phyloP scores from a whole-genome alignment of 345 rosid species.

The Cardiospermum halicacabum region DNA sequence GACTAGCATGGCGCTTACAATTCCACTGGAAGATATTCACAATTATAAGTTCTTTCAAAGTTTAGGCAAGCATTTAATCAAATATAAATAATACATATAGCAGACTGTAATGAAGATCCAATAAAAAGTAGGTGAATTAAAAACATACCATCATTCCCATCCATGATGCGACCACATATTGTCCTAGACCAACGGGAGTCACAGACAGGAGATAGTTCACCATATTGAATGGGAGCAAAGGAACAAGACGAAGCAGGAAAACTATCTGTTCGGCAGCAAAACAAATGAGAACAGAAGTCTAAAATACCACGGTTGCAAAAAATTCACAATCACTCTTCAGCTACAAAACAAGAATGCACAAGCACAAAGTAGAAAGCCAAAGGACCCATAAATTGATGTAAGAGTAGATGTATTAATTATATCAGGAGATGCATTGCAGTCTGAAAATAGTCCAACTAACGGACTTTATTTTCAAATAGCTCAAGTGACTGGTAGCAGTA shows the following conservation, averaged over 20 bases:
- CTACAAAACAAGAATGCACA: not conserved
- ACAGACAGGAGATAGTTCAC: slow-evolving; percentile 57
- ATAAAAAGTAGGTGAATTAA: not conserved
- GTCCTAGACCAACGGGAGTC: slow-evolving; percentile 46
- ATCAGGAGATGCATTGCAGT: not conserved
- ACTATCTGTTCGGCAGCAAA: slow-evolving; percentile 39
- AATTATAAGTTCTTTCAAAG: not conserved
- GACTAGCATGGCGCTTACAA: not conserved
- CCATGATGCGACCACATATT: slow-evolving; percentile 50
- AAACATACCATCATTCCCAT: slow-evolving; percentile 55
- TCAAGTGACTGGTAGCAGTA: no score
- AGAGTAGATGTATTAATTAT: not conserved
- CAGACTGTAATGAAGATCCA: not conserved
- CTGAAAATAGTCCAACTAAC: not conserved
- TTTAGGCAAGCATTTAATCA: not conserved
- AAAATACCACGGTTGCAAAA: not conserved
- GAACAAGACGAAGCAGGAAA: slow-evolving; percentile 54
- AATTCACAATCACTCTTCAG: not conserved
- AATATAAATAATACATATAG: not conserved
- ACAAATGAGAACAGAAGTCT: slow-evolving; percentile 3
- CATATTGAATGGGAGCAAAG: slow-evolving; percentile 53
- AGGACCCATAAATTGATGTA: not conserved
- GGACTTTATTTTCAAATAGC: not conserved
- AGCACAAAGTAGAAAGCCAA: not conserved
- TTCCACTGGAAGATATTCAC: not conserved